Base-by-base conservation (phyloP, 805 yeast genomes). In the Starmerella khaoyaiensis region DNA sequence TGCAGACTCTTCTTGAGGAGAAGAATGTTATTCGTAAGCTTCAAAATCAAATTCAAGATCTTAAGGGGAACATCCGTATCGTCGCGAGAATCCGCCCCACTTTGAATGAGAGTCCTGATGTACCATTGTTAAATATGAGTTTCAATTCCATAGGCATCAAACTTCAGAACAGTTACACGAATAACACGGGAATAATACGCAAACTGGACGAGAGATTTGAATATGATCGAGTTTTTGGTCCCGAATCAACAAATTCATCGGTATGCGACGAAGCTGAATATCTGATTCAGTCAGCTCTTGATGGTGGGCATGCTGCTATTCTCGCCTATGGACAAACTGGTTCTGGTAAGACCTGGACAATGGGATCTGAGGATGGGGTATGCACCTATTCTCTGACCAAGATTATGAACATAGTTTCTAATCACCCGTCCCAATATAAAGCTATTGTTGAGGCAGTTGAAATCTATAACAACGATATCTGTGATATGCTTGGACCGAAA, bases 241-340 rank as follows among this genome's bases (percentile, higher is more conserved):
- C 68, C 36, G 45, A 49, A 1, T 58, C 68, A 8, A 52, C 68
- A 2, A 87, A 87, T 53, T 47, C 46, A 1, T 77, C 71, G 19
- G 69, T 90, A 0, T 90, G 84, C 57, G 77, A 72, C 21, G 98
- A 87, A 51, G 70, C 87, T 1, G 76, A 90, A 2, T 94, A 84
- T 55, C 59, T 87, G 17, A 74, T 87, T 2, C 94, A 83, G 55
- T 82, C 70, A 62, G 74, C 93, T 1, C 56, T 86, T 11, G 93
- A 87, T 58, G 98, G 98, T 0, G 75, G 67, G 52, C 83, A 83
- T 49, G 94, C 84, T 3, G 84, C 96, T 57, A 81, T 90, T 1
- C 83, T 87, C 62, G 94, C 97, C 0, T 87, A 90, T 56, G 98
- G 98, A 1, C 98, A 87, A 58, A 90, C 98, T 0, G 94, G 90